Evolutionary conservation across 495 filamentous ascomycete genomes (phyloP).

Genomic region (Aspergillus indologenus): DNA sequence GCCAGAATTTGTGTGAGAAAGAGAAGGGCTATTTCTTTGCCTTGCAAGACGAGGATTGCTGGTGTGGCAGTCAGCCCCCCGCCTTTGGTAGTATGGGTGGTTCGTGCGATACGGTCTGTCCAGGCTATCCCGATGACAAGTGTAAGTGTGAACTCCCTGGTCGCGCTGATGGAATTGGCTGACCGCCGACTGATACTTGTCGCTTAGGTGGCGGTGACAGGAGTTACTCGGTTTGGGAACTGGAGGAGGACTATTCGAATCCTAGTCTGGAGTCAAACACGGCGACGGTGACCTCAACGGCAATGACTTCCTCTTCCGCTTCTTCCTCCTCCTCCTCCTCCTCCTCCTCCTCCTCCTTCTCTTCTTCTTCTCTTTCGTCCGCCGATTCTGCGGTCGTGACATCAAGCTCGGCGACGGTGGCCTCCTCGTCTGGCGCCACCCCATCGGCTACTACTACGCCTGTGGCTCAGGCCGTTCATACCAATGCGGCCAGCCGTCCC

Average conservation of each 20-base stretch:
- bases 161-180: neutral
- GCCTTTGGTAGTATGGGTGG: neutral
- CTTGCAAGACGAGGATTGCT: neutral
- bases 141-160: neutral
- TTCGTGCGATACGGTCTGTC: neutral
- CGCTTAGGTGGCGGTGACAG: neutral
- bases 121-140: neutral
- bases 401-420: too few relatives aligned
- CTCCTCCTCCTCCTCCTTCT: too few relatives aligned
- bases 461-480: neutral
- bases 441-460: neutral
- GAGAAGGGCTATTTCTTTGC: neutral
- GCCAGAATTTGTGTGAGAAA: neutral
- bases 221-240: neutral
- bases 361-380: neutral
- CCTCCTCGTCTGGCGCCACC: neutral
- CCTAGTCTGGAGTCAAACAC: neutral
- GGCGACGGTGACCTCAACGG: neutral
- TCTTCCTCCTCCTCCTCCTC: neutral
- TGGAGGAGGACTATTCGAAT: conserved; percentile 1
- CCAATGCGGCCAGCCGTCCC: neutral
- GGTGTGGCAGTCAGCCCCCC: conserved; percentile 1
- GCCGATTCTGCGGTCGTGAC: neutral
- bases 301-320: neutral
- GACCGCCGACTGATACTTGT: neutral